A percentile compares a stretch with the other conserved stretches of the same genome.
Evolutionary conservation across 495 filamentous ascomycete species (phyloP).

Genomic region (Podospora pseudopauciseta): DNA sequence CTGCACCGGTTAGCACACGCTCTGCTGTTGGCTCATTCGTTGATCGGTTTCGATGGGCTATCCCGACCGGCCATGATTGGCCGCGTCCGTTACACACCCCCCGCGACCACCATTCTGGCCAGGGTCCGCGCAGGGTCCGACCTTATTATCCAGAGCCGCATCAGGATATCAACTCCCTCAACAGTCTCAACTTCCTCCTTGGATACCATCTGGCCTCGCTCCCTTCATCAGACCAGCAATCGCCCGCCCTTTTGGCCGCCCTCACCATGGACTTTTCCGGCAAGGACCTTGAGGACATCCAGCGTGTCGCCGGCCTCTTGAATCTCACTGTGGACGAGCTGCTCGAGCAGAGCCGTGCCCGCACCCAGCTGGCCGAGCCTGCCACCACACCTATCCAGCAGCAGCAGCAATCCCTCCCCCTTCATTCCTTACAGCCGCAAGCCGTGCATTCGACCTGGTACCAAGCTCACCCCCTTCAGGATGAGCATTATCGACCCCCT

Average conservation of each 20-base stretch:
- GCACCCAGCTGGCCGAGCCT: neutral
- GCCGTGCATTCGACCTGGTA: neutral
- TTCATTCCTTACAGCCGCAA: neutral
- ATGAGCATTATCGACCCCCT: neutral
- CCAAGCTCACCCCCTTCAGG: neutral
- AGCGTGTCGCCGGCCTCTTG: slow-evolving; percentile 29
- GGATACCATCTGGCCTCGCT: neutral
- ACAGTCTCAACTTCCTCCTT: neutral
- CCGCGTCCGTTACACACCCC: slow-evolving; percentile 11
- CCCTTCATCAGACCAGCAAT: neutral
- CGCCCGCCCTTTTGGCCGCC: neutral
- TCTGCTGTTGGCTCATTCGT: slow-evolving; percentile 22
- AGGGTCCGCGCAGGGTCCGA: slow-evolving; percentile 4
- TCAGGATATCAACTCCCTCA: slow-evolving; percentile 21
- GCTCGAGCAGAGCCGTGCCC: slow-evolving; percentile 23
- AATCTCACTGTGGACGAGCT: slow-evolving; percentile 32
- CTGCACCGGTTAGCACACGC: slow-evolving; percentile 20
- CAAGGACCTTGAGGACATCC: slow-evolving; percentile 29
- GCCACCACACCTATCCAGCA: slow-evolving; percentile 1
- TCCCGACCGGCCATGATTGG: slow-evolving; percentile 22
- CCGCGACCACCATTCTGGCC: slow-evolving; percentile 17
- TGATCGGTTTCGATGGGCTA: slow-evolving; percentile 29
- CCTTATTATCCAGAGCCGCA: slow-evolving; percentile 19
- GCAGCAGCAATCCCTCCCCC: neutral
- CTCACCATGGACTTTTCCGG: slow-evolving; percentile 27